phyloP scores from a whole-genome alignment of 371 early-diverging fungal genomes.

The Sporodiniella umbellata region DNA sequence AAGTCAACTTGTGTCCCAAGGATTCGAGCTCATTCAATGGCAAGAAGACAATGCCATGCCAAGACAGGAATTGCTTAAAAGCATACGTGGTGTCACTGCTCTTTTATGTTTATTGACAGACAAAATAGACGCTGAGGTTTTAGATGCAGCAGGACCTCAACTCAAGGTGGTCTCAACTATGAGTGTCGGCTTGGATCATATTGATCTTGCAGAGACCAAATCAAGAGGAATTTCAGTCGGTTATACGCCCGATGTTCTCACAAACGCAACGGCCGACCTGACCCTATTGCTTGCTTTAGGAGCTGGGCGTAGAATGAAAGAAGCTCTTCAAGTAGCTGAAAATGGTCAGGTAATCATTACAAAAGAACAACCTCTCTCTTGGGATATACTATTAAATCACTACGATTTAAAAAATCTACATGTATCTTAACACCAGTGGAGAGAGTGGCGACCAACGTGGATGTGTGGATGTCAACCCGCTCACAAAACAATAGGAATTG shows the following conservation, averaged over 20 bases:
- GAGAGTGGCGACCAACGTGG: constrained; percentile 69
- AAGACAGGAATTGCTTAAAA: constrained; percentile 25
- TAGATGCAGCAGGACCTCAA: constrained; percentile 56
- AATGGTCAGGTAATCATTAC: constrained; percentile 38
- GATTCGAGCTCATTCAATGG: constrained; percentile 41
- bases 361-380: no score
- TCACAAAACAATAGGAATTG: constrained; percentile 78
- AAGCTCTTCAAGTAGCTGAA: constrained; percentile 57
- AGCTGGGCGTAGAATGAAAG: constrained; percentile 67
- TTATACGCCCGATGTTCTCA: constrained; percentile 86
- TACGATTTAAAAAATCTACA: no score
- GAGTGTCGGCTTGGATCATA: constrained; percentile 86
- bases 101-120: constrained; percentile 71
- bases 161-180: constrained; percentile 69
- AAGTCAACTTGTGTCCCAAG: constrained; percentile 9
- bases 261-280: constrained; percentile 86
- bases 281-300: constrained; percentile 74
- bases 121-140: constrained; percentile 66
- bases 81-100: constrained; percentile 49
- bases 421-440: constrained; percentile 57
- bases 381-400: no score
- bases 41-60: constrained; percentile 38
- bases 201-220: constrained; percentile 53
- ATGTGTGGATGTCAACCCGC: constrained; percentile 73
- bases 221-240: constrained; percentile 62